Evolutionary conservation across 2,329 filamentous ascomycete genomes (phyloP).

Genomic region (Exophiala lecanii-corni): DNA sequence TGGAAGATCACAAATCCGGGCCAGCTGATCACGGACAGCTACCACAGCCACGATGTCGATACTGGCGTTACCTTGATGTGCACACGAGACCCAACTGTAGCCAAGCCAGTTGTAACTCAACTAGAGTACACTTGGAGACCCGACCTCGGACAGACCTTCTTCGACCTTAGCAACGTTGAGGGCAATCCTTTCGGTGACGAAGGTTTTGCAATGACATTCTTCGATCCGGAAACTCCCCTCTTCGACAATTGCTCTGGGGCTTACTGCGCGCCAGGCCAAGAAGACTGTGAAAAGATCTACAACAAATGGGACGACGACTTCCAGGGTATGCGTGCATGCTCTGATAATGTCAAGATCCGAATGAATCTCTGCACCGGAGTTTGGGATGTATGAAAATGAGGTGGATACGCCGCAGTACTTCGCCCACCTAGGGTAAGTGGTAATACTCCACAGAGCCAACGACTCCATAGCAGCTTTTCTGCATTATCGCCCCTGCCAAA

Average conservation of each 20-base stretch:
- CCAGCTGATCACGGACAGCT: background rate
- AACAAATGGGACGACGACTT: conserved; percentile 16
- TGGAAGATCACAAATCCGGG: conserved; percentile 1
- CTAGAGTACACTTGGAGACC: conserved; percentile 37
- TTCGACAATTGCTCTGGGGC: conserved; percentile 5
- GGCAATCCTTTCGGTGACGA: conserved; percentile 35
- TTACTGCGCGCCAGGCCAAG: conserved; percentile 10
- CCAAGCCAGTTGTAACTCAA: conserved; percentile 14
- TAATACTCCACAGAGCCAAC: too few species aligned
- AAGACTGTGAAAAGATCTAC: conserved; percentile 9
- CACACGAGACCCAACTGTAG: conserved; percentile 9
- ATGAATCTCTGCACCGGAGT: conserved; percentile 11
- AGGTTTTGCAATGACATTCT: conserved; percentile 13
- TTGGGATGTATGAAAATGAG: background rate
- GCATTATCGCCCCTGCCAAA: too few species aligned
- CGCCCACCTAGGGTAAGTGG: too few species aligned
- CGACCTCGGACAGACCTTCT: conserved; percentile 32
- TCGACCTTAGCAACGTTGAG: conserved; percentile 40
- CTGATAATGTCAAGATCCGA: conserved; percentile 4
- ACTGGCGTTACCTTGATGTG: conserved; percentile 10
- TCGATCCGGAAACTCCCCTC: conserved; percentile 4
- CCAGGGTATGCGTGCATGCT: conserved; percentile 18
- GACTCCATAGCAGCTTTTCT: too few species aligned
- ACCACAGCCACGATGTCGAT: background rate
- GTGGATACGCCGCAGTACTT: background rate